Conservation (phyloP, 495 filamentous ascomycete species). For the Amorphotheca resinae region DNA sequence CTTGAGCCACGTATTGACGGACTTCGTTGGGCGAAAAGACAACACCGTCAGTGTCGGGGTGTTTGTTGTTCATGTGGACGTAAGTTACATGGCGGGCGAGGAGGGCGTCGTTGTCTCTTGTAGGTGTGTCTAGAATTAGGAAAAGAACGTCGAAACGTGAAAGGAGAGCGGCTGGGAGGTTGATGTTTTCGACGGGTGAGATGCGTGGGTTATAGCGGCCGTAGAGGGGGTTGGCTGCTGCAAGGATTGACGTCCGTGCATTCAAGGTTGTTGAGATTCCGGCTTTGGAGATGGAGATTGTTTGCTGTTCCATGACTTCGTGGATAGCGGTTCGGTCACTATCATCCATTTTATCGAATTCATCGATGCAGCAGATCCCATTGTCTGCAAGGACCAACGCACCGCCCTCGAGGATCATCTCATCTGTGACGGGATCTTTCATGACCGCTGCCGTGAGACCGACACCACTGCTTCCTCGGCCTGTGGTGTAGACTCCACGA, state of each 20-base stretch:
- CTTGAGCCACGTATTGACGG: constrained; percentile 88
- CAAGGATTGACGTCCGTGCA: constrained; percentile 92
- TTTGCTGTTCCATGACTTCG: constrained; percentile 99
- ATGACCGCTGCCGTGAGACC: constrained; percentile 97
- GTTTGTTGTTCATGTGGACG: constrained; percentile 93
- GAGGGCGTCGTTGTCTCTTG: constrained; percentile 76
- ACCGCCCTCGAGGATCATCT: constrained; percentile 97
- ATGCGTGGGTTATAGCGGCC: constrained; percentile 96
- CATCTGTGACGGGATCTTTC: constrained; percentile 95
- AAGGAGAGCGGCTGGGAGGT: constrained; percentile 86
- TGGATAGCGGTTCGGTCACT: constrained; percentile 92
- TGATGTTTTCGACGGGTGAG: constrained; percentile 97
- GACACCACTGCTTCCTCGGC: constrained; percentile 89
- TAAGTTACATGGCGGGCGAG: constrained; percentile 92
- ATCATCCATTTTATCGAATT: constrained; percentile 99
- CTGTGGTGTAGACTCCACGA: constrained; percentile 93
- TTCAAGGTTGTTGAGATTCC: constrained; percentile 95
- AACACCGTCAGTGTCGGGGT: constrained; percentile 65
- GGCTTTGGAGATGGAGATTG: constrained; percentile 96
- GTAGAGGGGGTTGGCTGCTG: constrained; percentile 93
- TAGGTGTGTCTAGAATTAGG: constrained; percentile 87
- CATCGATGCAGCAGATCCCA: constrained; percentile 98
- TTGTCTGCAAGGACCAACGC: constrained; percentile 94
- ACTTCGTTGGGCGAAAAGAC: constrained; percentile 86
- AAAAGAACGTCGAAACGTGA: constrained; percentile 97